Conservation (phyloP, 2,329 filamentous ascomycete species). For the Penicillium thymicola region DNA sequence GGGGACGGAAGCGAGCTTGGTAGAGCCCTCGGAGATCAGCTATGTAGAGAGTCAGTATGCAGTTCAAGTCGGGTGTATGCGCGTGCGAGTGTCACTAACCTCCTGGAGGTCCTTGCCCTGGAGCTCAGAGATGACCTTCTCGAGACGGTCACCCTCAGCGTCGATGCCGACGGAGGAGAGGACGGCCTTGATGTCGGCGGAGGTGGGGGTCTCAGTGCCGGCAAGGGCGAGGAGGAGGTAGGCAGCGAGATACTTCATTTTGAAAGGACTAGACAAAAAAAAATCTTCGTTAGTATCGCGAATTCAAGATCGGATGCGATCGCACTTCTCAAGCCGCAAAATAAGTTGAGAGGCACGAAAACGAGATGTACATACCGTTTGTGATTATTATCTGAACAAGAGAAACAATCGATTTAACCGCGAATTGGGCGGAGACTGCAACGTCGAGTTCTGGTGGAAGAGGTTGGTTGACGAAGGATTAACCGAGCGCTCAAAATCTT, state of each 20-base stretch:
- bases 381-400: slow-evolving; percentile 44
- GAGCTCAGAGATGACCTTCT: slow-evolving; percentile 78
- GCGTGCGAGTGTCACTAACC: slow-evolving; percentile 54
- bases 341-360: not conserved
- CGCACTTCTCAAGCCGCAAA: not conserved
- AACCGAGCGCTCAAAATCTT: slow-evolving; percentile 27
- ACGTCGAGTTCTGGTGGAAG: slow-evolving; percentile 74
- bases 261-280: slow-evolving; percentile 43
- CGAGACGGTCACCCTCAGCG: slow-evolving; percentile 81
- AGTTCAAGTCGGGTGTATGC: not conserved
- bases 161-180: slow-evolving; percentile 94
- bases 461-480: slow-evolving; percentile 33
- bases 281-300: slow-evolving; percentile 19
- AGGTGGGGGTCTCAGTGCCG: slow-evolving; percentile 85
- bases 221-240: slow-evolving; percentile 95
- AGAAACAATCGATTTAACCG: slow-evolving; percentile 99
- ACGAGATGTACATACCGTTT: slow-evolving; percentile 25
- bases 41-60: slow-evolving; percentile 40
- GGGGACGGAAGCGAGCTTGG: slow-evolving; percentile 97
- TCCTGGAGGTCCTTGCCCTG: slow-evolving; percentile 72
- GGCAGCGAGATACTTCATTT: slow-evolving; percentile 99
- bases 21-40: slow-evolving; percentile 85
- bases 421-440: slow-evolving; percentile 97
- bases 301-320: slow-evolving; percentile 9
- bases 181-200: slow-evolving; percentile 79